Evolutionary conservation across 768 basidiomycete species (phyloP), one percentile per base, ranked within the genome.

Genomic region (Russula abietina): DNA sequence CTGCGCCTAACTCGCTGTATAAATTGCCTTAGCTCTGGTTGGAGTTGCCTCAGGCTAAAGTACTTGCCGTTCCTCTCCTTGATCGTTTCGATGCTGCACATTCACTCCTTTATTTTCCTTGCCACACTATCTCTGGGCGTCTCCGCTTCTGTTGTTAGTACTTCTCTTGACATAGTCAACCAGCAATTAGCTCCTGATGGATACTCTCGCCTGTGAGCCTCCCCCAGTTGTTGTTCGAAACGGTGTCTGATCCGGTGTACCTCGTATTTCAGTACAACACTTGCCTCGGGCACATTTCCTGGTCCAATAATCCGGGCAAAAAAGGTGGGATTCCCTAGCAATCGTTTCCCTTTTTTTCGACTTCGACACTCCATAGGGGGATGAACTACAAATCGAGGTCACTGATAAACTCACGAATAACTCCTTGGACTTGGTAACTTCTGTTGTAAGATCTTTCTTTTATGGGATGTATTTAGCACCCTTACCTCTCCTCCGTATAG

Each of bases 131-230:
- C 65, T n/a, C 55, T 41, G 1, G 45, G 49, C 19, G 41, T 33
- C 14, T 60, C 57, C 9, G 68, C 64, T 22, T 55, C 63, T 10
- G 64, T 72, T 8, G 71, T 19, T 71, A 71, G 19, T 30, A 62
- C 70, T 5, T 54, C 63, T 33, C 58, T 73, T 19, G 16, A 24
- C 24, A 65, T 73, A 55, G 48, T 45, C 46, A 69, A 71, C 54
- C 26, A 30, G 6, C 22, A 62, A n/a, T 41, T 71, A 54, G 48
- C 63, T 14, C 72, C 70, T 1, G 72, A 73, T 60, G 72, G 72
- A 0, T 70, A 57, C 54, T 30, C 33, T 48, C 70, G 71, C 38
- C 17, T 52, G 64, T 65, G 49, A 52, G 53, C 48, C 12, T 30
- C 26, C 24, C 11, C 2, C 17, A 2, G 19, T 9, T 50, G 43